Evolutionary conservation across 1,284 basidiomycete species (phyloP).

Genomic region (Pseudozyma hubeiensis): DNA sequence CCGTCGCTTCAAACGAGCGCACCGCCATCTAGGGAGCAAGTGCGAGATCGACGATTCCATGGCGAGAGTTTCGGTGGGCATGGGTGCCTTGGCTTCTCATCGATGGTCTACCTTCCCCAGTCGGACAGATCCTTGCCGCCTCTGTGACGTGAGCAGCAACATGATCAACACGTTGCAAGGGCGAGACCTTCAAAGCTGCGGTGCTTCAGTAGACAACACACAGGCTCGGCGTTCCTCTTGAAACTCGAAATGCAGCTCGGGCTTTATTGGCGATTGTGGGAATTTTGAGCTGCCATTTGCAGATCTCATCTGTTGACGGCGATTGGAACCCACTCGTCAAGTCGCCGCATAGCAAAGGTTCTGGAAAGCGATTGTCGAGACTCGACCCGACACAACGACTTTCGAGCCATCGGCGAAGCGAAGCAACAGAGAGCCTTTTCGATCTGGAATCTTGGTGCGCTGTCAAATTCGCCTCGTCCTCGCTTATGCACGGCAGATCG

Average conservation of each 20-base stretch:
- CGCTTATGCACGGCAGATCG: conserved; percentile 26
- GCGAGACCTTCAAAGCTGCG: too few species aligned
- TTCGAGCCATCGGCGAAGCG: too few species aligned
- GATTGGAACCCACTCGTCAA: neutral
- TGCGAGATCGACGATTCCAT: too few species aligned
- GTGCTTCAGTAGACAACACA: neutral
- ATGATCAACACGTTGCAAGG: too few species aligned
- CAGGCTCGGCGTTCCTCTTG: neutral
- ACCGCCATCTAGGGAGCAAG: too few species aligned
- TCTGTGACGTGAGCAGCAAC: too few species aligned
- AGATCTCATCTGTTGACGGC: neutral
- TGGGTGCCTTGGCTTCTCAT: too few species aligned
- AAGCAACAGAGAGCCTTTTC: too few species aligned
- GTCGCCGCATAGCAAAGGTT: neutral
- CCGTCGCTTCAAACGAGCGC: too few species aligned
- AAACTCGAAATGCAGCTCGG: conserved; percentile 3
- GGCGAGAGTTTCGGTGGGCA: too few species aligned
- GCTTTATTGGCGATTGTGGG: neutral
- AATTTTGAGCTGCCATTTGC: neutral
- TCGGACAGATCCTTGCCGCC: too few species aligned
- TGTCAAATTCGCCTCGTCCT: conserved; percentile 16
- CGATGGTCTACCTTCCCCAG: too few species aligned
- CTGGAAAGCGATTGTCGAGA: neutral
- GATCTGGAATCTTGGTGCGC: conserved; percentile 8
- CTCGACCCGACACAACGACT: neutral